Conservation (phyloP, 352 stramenopile genomes). For the Saprolegnia diclina region DNA sequence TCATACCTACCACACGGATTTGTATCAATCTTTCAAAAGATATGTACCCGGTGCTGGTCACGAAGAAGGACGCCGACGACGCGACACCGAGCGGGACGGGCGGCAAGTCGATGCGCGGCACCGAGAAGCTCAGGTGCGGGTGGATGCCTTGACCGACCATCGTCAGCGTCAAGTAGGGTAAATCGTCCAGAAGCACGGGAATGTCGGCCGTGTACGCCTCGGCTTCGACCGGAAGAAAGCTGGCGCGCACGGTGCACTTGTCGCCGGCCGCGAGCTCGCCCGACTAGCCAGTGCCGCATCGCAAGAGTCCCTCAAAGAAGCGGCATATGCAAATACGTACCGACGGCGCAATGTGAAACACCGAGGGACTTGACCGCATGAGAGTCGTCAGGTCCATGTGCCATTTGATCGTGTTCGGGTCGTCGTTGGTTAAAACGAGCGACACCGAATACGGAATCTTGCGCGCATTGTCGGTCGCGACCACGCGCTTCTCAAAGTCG, state of each 20-base stretch:
- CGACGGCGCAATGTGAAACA: slow-evolving; percentile 27
- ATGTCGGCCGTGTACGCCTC: slow-evolving; percentile 75
- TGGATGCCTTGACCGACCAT: slow-evolving; percentile 82
- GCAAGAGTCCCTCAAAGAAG: neutral
- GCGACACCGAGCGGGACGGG: slow-evolving; percentile 84
- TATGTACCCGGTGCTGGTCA: slow-evolving; percentile 66
- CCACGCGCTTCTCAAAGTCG: slow-evolving; percentile 82
- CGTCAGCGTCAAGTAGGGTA: slow-evolving; percentile 78
- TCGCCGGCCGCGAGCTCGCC: slow-evolving; percentile 78
- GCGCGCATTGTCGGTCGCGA: slow-evolving; percentile 73
- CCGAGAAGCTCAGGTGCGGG: slow-evolving; percentile 88
- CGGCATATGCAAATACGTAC: neutral
- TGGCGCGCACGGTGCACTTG: slow-evolving; percentile 71
- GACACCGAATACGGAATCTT: slow-evolving; percentile 85
- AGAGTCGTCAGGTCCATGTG: slow-evolving; percentile 62
- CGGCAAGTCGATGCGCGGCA: slow-evolving; percentile 77
- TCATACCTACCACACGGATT: slow-evolving; percentile 63
- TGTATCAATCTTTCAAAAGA: neutral
- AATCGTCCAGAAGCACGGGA: slow-evolving; percentile 59
- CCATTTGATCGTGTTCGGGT: slow-evolving; percentile 59
- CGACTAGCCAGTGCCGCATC: slow-evolving; percentile 1
- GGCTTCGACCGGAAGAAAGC: slow-evolving; percentile 75
- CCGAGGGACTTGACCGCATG: slow-evolving; percentile 13
- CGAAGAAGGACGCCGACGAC: slow-evolving; percentile 51
- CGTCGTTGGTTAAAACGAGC: slow-evolving; percentile 70